A percentile compares a stretch with the other conserved stretches of the same genome.
Conservation (phyloP, 2,329 filamentous ascomycete genomes). For the Proliferodiscus dingleyae region DNA sequence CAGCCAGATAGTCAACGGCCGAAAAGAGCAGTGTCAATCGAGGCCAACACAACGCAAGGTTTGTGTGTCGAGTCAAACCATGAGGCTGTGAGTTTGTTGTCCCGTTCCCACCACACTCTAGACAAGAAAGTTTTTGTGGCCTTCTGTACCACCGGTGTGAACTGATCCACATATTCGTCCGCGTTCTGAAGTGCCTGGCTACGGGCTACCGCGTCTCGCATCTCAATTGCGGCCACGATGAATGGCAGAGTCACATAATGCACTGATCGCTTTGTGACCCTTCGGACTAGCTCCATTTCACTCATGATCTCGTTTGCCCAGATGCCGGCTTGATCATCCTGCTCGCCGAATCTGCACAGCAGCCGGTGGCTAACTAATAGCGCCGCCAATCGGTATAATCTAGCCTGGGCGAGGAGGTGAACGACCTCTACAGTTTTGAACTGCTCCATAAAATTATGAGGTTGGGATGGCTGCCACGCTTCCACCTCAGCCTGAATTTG, state of each 20-base stretch:
- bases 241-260: constrained; percentile 28
- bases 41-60: constrained; percentile 23
- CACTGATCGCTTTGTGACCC: constrained; percentile 20
- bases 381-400: constrained; percentile 26
- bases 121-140: constrained; percentile 23
- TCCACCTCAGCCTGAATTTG: constrained; percentile 20
- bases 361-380: constrained; percentile 27
- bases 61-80: constrained; percentile 28
- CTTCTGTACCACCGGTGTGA: constrained; percentile 21
- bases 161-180: constrained; percentile 43
- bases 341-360: constrained; percentile 22
- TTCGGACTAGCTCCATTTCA: constrained; percentile 24
- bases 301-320: constrained; percentile 28
- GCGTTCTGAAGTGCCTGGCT: constrained; percentile 19
- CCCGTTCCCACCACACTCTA: constrained; percentile 28
- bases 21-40: too few relatives aligned
- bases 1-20: too few relatives aligned
- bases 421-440: constrained; percentile 25
- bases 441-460: constrained; percentile 14
- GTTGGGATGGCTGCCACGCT: constrained; percentile 25
- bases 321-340: constrained; percentile 23
- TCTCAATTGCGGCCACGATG: constrained; percentile 26
- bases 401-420: constrained; percentile 27
- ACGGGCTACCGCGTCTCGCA: constrained; percentile 14
- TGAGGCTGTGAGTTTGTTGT: constrained; percentile 15